Evolutionary conservation across 495 filamentous ascomycete species (phyloP).

Genomic region (Ramalina peruviana): DNA sequence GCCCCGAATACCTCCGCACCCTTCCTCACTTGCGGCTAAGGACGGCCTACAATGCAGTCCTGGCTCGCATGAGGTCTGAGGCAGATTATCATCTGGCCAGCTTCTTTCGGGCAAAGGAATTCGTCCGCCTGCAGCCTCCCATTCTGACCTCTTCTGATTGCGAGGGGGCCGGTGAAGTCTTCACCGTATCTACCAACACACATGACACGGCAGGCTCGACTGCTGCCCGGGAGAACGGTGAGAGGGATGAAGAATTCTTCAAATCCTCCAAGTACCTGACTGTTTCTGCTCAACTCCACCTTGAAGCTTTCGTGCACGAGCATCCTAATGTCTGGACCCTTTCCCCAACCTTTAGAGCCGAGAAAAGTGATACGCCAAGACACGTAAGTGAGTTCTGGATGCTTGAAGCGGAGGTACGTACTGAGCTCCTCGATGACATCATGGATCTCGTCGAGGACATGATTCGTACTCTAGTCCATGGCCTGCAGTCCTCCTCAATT

Average conservation of each 20-base stretch:
- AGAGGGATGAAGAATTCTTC: slow-evolving; percentile 49
- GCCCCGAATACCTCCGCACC: slow-evolving; percentile 72
- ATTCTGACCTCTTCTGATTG: slow-evolving; percentile 96
- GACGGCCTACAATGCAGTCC: slow-evolving; percentile 62
- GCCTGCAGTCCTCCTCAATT: slow-evolving; percentile 39
- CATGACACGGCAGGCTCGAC: slow-evolving; percentile 13
- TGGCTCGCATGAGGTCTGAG: slow-evolving; percentile 76
- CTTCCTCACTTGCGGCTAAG: slow-evolving; percentile 82
- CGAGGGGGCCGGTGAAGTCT: slow-evolving; percentile 94
- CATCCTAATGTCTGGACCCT: slow-evolving; percentile 88
- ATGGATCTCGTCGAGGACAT: slow-evolving; percentile 71
- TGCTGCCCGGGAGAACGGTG: slow-evolving; percentile 14
- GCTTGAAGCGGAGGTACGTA: slow-evolving; percentile 86
- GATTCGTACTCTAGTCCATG: slow-evolving; percentile 45
- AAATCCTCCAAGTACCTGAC: slow-evolving; percentile 86
- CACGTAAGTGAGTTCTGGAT: slow-evolving; percentile 98
- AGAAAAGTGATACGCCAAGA: slow-evolving; percentile 84
- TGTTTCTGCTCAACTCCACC: slow-evolving; percentile 86
- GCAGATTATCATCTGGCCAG: slow-evolving; percentile 54
- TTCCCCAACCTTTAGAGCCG: slow-evolving; percentile 85
- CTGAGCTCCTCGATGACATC: slow-evolving; percentile 49
- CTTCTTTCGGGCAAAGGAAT: slow-evolving; percentile 54
- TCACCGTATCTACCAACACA: slow-evolving; percentile 39
- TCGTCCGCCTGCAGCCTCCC: slow-evolving; percentile 80
- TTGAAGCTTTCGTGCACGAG: slow-evolving; percentile 82